Evolutionary conservation across 2,329 filamentous ascomycete species (phyloP), one percentile per base, ranked within the genome.

Genomic region (Aaosphaeria pasadenensis): DNA sequence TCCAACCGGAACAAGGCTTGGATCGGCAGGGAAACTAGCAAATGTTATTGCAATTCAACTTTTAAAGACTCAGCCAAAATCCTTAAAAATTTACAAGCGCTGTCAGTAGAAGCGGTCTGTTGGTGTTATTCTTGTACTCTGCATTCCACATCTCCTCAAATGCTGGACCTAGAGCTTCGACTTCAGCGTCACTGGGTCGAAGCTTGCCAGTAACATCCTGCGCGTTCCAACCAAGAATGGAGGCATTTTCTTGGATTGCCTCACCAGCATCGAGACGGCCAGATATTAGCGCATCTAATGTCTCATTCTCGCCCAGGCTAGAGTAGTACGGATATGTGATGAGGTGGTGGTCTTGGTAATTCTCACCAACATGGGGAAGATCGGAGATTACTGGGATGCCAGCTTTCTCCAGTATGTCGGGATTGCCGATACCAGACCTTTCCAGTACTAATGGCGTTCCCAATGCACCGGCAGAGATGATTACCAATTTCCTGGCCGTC

Each of bases 261-360:
- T 75, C 68, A 2, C 69, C 61, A 4, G 77, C 71, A 30, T 77
- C 71, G 2, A 74, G 66, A 0, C 77, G 72, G 4, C 80, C 78
- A 30, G 73, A 73, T 0, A 80, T 58, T 6, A 84, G 70, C 1
- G 69, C 73, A 49, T 85, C 80, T n/a, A 83, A 55, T 38, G 79
- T 83, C 52, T 82, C 75, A 5, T 71, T 61, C 1, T 74, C 66
- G 0, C 60, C 59, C 0, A 81, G 60, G 9, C 62, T 71, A 1
- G 76, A 75, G 43, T 72, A 74, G 62, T 83, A 85, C 0, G 78
- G 71, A 48, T 78, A 81, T 0, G 80, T 56, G 0, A 79, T 51
- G 1, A 85, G 64, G 39, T 84, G 73, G 48, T 85, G 83, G 58
- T 88, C 85, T 44, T 84, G 75, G 13, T 87, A 74, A 64, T 87